phyloP scores from a whole-genome alignment of 1,139 yeast species.

The Geotrichum reessii region DNA sequence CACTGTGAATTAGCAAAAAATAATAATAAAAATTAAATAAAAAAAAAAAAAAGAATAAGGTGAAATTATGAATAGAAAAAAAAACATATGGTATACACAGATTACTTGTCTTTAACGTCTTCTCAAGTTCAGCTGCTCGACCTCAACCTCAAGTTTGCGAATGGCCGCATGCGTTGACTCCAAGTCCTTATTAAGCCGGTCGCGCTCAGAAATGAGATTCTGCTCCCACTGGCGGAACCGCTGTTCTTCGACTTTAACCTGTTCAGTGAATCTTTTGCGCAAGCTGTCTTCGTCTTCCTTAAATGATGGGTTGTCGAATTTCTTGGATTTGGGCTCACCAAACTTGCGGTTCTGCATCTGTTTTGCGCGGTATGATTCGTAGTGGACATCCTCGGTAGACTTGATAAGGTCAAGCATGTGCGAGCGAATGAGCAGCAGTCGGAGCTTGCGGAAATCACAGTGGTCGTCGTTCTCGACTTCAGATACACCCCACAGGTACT shows the following conservation, averaged over 20 bases:
- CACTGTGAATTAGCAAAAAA: too few relatives aligned
- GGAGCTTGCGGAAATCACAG: constrained; percentile 89
- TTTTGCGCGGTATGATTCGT: constrained; percentile 77
- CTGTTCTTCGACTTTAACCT: constrained; percentile 93
- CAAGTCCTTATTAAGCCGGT: constrained; percentile 86
- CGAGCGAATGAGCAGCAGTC: constrained; percentile 82
- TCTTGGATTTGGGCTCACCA: constrained; percentile 42
- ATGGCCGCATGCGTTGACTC: constrained; percentile 66
- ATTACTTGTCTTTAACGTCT: background rate
- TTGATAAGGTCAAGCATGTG: constrained; percentile 86
- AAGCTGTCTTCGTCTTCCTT: constrained; percentile 93
- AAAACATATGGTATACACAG: too few relatives aligned
- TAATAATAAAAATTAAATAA: too few relatives aligned
- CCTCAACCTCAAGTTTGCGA: constrained; percentile 35
- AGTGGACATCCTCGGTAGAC: constrained; percentile 88
- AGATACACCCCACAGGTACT: constrained; percentile 95
- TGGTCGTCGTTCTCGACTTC: constrained; percentile 95
- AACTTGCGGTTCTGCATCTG: constrained; percentile 63
- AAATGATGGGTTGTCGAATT: constrained; percentile 76
- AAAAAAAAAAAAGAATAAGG: too few relatives aligned
- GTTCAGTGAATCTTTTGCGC: constrained; percentile 95
- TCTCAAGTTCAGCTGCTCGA: constrained; percentile 26
- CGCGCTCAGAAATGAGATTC: constrained; percentile 89
- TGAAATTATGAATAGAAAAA: too few relatives aligned
- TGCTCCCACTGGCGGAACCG: constrained; percentile 98